phyloP scores from a whole-genome alignment of 441 rosid species.

The Raphanus hybrid region DNA sequence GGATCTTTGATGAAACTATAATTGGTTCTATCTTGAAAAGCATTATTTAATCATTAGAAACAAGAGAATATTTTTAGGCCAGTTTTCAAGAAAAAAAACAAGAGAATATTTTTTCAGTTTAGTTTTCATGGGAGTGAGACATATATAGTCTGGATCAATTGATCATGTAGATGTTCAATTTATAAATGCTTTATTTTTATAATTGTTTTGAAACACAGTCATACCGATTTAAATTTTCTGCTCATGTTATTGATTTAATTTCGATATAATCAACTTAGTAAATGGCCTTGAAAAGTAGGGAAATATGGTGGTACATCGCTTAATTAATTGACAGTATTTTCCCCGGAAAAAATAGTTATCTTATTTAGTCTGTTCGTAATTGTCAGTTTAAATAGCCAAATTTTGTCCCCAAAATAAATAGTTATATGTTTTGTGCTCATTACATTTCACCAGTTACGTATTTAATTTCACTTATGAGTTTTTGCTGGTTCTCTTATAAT shows the following conservation, averaged over 20 bases:
- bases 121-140: not conserved
- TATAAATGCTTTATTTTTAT: not conserved
- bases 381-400: not conserved
- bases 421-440: not conserved
- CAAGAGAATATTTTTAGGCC: not conserved
- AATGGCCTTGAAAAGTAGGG: not conserved
- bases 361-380: not conserved
- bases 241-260: constrained; percentile 6
- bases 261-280: not conserved
- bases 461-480: not conserved
- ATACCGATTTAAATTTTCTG: not conserved
- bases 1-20: constrained; percentile 7
- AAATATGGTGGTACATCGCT: constrained; percentile 15
- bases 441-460: constrained; percentile 7
- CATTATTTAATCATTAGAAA: not conserved
- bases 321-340: constrained; percentile 1
- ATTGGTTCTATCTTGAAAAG: not conserved
- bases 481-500: not conserved
- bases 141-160: not conserved
- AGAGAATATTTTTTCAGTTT: no score
- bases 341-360: not conserved
- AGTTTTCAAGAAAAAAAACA: no score
- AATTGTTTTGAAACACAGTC: not conserved
- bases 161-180: not conserved
- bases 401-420: not conserved